Conservation (phyloP, 768 basidiomycete species). For the Lentinula detonsa region DNA sequence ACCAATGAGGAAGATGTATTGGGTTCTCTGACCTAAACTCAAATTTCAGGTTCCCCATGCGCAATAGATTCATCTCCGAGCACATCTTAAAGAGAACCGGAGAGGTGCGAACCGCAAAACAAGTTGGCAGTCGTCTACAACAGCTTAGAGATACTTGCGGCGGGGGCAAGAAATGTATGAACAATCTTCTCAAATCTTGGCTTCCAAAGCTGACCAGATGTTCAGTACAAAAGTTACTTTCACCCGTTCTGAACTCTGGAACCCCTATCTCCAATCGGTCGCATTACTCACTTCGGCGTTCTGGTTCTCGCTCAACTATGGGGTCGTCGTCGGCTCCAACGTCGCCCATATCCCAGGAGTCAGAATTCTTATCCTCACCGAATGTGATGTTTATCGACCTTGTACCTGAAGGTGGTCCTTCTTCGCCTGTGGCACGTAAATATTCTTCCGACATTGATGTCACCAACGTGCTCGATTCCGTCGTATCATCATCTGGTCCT, state of each 20-base stretch:
- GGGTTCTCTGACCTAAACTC: background rate
- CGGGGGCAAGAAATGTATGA: conserved; percentile 57
- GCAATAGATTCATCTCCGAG: conserved; percentile 77
- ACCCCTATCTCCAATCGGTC: conserved; percentile 13
- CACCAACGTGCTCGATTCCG: conserved; percentile 14
- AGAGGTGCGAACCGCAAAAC: conserved; percentile 66
- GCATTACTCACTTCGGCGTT: conserved; percentile 7
- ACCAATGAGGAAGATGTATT: background rate
- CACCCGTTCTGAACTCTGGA: conserved; percentile 3
- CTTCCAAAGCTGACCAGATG: background rate
- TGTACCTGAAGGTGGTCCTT: conserved; percentile 21
- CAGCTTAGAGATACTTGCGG: conserved; percentile 68
- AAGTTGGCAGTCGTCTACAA: conserved; percentile 76
- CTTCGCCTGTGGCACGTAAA: conserved; percentile 8
- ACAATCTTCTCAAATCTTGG: conserved; percentile 19
- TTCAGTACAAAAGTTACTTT: conserved; percentile 11
- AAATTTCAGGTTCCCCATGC: conserved; percentile 49
- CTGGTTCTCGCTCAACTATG: conserved; percentile 21
- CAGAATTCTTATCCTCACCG: conserved; percentile 10
- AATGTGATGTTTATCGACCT: conserved; percentile 44
- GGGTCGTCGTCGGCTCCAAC: conserved; percentile 20
- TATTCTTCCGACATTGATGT: conserved; percentile 8
- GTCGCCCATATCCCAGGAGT: conserved; percentile 2
- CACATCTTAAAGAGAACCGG: conserved; percentile 68
- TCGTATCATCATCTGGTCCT: conserved; percentile 32